Percentiles rank a stretch among this genome's conserved stretches.
These are phyloP conservation scores for Amphichorda felina DNA, from an alignment of 2,329 filamentous ascomycete species.

Conservation along the genomic window DNA sequence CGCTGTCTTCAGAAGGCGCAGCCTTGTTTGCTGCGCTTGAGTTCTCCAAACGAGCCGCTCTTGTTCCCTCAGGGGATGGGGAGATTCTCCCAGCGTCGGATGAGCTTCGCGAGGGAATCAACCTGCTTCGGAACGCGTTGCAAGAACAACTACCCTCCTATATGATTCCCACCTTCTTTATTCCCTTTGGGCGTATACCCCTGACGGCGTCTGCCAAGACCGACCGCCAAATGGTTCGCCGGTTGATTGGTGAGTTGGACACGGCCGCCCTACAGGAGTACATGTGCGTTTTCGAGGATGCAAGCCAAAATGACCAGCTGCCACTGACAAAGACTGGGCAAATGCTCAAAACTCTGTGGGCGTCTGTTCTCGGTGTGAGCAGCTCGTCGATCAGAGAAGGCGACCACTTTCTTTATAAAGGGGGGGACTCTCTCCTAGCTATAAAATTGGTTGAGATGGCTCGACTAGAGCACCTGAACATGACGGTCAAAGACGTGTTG, in stretches of 20 bases:
- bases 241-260: neutral
- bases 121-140: conserved; percentile 1
- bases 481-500: conserved; percentile 2
- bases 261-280: conserved; percentile 1
- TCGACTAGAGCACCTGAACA: conserved; percentile 6
- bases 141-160: conserved; percentile 5
- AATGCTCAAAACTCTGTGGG: conserved; percentile 3
- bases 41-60: conserved; percentile 1
- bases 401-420: conserved; percentile 6
- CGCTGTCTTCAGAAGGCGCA: neutral
- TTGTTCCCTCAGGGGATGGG: conserved; percentile 1
- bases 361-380: conserved; percentile 2
- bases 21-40: conserved; percentile 3
- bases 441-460: conserved; percentile 6
- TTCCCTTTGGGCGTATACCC: conserved; percentile 5
- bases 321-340: conserved; percentile 3
- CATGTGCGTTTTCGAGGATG: neutral
- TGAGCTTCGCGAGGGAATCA: neutral
- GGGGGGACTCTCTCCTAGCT: conserved; percentile 9
- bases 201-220: conserved; percentile 6
- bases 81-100: conserved; percentile 1
- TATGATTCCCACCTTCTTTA: conserved; percentile 7
- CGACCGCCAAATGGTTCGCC: conserved; percentile 5
- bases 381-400: conserved; percentile 2
- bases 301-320: no score